Conservation (phyloP, 345 rosid species). For the Eucalyptus erythrocorys region DNA sequence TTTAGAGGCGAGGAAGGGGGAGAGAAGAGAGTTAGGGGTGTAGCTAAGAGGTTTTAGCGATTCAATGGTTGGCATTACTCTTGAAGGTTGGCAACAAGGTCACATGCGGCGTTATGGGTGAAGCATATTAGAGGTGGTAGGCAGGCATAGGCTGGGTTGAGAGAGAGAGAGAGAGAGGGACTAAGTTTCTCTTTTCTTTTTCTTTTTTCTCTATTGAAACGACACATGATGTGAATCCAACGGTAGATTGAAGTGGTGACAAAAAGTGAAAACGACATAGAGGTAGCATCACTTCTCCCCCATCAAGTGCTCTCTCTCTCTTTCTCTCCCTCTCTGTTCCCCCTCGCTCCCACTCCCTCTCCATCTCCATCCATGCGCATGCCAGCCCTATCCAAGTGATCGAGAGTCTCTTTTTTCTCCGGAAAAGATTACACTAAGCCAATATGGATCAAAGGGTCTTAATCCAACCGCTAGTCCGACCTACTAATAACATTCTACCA, state of each 20-base stretch:
- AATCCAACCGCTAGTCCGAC: background rate
- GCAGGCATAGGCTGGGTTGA: background rate
- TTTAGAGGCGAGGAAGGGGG: background rate
- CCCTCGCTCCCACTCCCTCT: too few relatives aligned
- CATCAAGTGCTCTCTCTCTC: background rate
- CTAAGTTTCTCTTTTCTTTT: background rate
- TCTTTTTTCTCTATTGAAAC: background rate
- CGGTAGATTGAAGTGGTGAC: too few relatives aligned
- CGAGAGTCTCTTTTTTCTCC: background rate
- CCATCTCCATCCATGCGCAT: too few relatives aligned
- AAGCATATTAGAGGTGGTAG: background rate
- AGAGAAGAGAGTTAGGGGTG: background rate
- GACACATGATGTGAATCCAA: background rate
- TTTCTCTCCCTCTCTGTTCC: background rate
- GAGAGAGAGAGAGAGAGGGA: background rate
- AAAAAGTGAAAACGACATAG: too few relatives aligned
- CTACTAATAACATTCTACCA: background rate
- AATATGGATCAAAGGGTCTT: background rate
- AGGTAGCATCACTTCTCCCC: background rate
- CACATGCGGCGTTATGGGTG: background rate
- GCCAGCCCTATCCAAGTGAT: background rate
- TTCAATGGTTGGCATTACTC: background rate
- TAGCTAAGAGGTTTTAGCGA: background rate
- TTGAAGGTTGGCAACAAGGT: background rate
- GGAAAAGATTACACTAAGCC: background rate